phyloP scores from a whole-genome alignment of 2,329 filamentous ascomycete species.

The Pyricularia pennisetigena region DNA sequence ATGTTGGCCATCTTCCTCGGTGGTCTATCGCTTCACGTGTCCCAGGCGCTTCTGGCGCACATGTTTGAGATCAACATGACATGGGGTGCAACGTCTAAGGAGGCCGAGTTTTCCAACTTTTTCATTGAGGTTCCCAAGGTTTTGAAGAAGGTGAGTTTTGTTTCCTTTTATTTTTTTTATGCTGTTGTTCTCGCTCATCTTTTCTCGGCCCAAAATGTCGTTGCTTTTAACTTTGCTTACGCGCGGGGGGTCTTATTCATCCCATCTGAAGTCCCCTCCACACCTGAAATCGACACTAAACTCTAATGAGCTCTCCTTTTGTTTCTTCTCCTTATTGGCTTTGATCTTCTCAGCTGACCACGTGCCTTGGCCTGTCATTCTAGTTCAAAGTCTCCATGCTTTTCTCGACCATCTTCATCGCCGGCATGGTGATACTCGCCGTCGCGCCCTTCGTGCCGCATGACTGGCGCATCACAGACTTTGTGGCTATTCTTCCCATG shows the following conservation, averaged over 20 bases:
- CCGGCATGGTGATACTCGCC: conserved; percentile 55
- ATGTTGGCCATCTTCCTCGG: conserved; percentile 74
- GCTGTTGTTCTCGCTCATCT: conserved; percentile 17
- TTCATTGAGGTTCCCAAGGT: conserved; percentile 78
- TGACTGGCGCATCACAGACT: conserved; percentile 57
- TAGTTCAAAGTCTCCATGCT: conserved; percentile 65
- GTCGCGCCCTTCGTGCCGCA: conserved; percentile 54
- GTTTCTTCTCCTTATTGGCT: neutral
- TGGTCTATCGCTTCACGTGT: conserved; percentile 71
- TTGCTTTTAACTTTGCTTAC: neutral
- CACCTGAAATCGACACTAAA: neutral
- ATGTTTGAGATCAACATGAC: conserved; percentile 82
- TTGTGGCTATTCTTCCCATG: conserved; percentile 70
- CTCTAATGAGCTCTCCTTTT: neutral
- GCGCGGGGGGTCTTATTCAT: neutral
- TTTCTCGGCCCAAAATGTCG: neutral
- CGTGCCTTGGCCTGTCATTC: neutral
- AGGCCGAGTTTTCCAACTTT: conserved; percentile 72
- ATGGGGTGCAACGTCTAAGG: conserved; percentile 79
- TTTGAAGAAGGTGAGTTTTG: conserved; percentile 58
- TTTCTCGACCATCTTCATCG: conserved; percentile 48
- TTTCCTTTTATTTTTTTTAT: conserved; percentile 22
- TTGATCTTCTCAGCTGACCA: neutral
- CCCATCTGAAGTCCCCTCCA: neutral
- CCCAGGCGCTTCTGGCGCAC: conserved; percentile 68